Percentiles rank a stretch among this genome's conserved stretches.
phyloP scores from a whole-genome alignment of 352 stramenopile genomes.

The Pythium pyrilobum region DNA sequence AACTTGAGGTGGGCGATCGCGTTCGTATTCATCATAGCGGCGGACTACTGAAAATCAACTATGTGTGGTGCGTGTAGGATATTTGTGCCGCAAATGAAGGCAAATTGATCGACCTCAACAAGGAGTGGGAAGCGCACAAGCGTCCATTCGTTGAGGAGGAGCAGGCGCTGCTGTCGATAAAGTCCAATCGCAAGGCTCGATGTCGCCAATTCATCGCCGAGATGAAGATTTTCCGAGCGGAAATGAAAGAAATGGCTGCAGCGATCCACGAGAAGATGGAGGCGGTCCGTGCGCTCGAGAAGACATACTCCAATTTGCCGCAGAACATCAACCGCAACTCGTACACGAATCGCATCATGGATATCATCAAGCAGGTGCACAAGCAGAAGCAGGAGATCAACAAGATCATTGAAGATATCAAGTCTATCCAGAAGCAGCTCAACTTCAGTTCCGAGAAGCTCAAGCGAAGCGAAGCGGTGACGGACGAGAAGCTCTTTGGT shows the following conservation, averaged over 20 bases:
- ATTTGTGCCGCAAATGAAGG: conserved; percentile 47
- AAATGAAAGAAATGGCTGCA: conserved; percentile 60
- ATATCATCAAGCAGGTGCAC: conserved; percentile 88
- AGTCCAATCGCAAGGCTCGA: conserved; percentile 44
- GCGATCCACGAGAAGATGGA: conserved; percentile 76
- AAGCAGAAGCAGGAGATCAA: conserved; percentile 87
- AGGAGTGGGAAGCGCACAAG: conserved; percentile 52
- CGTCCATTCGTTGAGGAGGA: conserved; percentile 44
- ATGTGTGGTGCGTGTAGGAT: conserved; percentile 6
- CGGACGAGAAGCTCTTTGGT: conserved; percentile 80
- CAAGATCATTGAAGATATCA: conserved; percentile 81
- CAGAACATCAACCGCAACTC: conserved; percentile 62
- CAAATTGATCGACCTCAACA: conserved; percentile 44
- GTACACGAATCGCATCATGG: conserved; percentile 87
- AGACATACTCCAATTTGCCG: conserved; percentile 39
- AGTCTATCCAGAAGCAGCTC: conserved; percentile 68
- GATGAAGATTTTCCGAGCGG: conserved; percentile 52
- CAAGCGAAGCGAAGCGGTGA: conserved; percentile 75
- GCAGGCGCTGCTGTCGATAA: conserved; percentile 29
- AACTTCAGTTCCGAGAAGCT: conserved; percentile 75
- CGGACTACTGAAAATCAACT: no score
- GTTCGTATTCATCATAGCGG: no score
- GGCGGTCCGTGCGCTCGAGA: conserved; percentile 43
- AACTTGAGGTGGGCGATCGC: conserved; percentile 35
- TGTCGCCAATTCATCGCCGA: conserved; percentile 57